Evolutionary conservation across 73 alveolate species (phyloP).

Genomic region (Symbiodinium natans): DNA sequence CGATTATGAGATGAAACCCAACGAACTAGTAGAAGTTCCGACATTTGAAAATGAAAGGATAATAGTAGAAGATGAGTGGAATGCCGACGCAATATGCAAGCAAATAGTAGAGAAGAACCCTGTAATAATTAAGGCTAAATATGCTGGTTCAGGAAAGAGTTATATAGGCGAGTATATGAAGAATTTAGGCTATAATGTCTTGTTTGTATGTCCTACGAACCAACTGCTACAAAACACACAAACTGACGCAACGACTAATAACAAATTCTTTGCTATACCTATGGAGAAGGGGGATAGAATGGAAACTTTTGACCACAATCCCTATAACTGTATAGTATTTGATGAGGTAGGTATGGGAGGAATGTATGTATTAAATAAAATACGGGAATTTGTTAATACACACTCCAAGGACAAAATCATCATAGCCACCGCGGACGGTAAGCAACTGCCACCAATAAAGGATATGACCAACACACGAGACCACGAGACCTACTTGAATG

Average conservation of each 20-base stretch:
- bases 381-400: background rate
- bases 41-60: conserved; percentile 11
- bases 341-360: conserved; percentile 31
- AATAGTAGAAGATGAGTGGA: conserved; percentile 3
- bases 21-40: background rate
- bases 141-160: background rate
- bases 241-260: conserved; percentile 30
- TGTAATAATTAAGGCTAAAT: background rate
- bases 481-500: conserved; percentile 22
- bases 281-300: conserved; percentile 32
- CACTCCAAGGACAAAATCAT: background rate
- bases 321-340: conserved; percentile 1
- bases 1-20: background rate
- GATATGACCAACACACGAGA: conserved; percentile 59
- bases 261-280: conserved; percentile 25
- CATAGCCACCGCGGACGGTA: conserved; percentile 43
- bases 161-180: conserved; percentile 12
- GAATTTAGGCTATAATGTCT: conserved; percentile 20
- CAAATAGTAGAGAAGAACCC: conserved; percentile 17
- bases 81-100: background rate
- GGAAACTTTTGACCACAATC: conserved; percentile 6
- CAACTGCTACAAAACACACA: conserved; percentile 5
- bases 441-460: conserved; percentile 5
- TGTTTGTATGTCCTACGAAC: background rate
- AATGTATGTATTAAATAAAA: background rate